These are phyloP conservation scores for Rhexocercosporidium sp. DNA, from an alignment of 2,329 filamentous ascomycete species.

Conservation along the genomic window DNA sequence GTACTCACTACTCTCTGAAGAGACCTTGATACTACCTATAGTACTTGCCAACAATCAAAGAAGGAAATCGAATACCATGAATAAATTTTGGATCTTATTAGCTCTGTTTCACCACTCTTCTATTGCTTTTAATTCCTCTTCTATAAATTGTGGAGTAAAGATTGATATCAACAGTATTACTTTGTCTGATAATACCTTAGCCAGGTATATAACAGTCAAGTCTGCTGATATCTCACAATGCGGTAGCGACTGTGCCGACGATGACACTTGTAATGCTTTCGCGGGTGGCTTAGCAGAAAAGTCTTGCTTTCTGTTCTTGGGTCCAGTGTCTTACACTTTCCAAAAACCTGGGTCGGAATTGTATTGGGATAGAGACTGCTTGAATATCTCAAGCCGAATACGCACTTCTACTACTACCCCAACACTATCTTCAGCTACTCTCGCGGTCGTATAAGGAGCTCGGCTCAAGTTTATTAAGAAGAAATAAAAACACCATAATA, in stretches of 20 bases:
- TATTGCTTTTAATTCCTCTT: not conserved
- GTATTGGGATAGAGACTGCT: conserved; percentile 1
- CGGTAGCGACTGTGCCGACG: not conserved
- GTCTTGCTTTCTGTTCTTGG: conserved; percentile 2
- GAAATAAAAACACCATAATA: too few species aligned
- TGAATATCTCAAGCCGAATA: not conserved
- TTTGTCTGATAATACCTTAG: not conserved
- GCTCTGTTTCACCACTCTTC: conserved; percentile 1
- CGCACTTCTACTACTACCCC: not conserved
- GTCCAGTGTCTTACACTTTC: not conserved
- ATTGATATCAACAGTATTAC: not conserved
- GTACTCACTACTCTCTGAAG: not conserved
- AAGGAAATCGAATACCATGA: not conserved
- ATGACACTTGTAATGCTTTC: not conserved
- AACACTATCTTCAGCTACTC: not conserved
- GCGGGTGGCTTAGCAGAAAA: not conserved
- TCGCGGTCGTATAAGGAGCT: too few species aligned
- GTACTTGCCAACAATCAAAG: not conserved
- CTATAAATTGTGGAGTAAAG: not conserved
- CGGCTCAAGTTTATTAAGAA: too few species aligned
- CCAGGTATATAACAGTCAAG: not conserved
- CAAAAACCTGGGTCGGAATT: not conserved
- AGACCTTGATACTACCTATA: not conserved
- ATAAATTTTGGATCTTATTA: not conserved
- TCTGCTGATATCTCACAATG: not conserved